Conservation (phyloP, 306 rosid species). For the Fragaria iinumae region DNA sequence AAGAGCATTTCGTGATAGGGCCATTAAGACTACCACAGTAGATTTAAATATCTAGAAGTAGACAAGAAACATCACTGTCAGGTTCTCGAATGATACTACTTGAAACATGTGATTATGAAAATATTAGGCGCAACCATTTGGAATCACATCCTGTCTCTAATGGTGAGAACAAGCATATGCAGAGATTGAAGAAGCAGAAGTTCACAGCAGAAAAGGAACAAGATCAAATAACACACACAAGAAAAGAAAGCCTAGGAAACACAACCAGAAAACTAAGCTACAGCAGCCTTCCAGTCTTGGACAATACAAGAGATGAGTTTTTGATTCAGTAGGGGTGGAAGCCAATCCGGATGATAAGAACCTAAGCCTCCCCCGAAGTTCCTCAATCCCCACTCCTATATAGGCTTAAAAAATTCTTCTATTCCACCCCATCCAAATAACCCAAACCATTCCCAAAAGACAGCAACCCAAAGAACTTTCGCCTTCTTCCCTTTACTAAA, state of each 20-base stretch:
- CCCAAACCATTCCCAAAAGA: neutral
- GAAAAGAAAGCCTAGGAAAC: neutral
- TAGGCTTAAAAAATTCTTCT: neutral
- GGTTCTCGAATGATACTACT: neutral
- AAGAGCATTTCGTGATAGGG: constrained; percentile 51
- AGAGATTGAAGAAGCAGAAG: neutral
- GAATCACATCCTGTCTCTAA: neutral
- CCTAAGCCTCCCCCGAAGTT: neutral
- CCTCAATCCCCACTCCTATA: neutral
- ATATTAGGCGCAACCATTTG: neutral
- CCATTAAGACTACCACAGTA: constrained; percentile 34
- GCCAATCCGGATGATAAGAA: neutral
- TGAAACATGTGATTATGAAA: neutral
- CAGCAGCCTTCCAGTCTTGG: neutral
- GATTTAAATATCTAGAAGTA: neutral
- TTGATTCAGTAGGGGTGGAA: neutral
- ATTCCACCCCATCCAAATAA: neutral
- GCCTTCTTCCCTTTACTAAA: neutral
- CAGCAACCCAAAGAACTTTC: neutral
- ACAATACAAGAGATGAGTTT: neutral
- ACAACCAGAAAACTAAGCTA: neutral
- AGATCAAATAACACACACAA: neutral
- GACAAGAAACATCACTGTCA: neutral
- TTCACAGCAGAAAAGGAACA: neutral
- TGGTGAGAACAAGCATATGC: neutral